A percentile compares a stretch with the other conserved stretches of the same genome.
phyloP scores from a whole-genome alignment of 495 filamentous ascomycete genomes.

The Peziza echinospora region DNA sequence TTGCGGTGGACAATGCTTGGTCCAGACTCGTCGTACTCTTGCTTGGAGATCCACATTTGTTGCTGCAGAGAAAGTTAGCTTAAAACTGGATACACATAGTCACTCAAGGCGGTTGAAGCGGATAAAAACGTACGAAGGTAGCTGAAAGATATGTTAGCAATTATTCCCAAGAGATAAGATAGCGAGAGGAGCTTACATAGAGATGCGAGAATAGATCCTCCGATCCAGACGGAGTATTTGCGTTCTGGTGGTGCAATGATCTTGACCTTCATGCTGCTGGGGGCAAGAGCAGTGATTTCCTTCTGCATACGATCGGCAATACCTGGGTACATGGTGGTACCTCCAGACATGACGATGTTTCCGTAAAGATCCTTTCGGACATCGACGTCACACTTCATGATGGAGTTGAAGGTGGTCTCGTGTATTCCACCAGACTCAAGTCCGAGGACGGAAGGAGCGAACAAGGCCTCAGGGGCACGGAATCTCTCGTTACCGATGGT shows the following conservation, averaged over 20 bases:
- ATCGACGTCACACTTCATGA: conserved; percentile 92
- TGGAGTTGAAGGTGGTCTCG: conserved; percentile 90
- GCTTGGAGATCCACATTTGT: conserved; percentile 99
- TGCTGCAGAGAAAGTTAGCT: conserved; percentile 99
- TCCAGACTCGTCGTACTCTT: conserved; percentile 99
- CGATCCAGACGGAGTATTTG: conserved; percentile 99
- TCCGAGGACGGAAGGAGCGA: conserved; percentile 90
- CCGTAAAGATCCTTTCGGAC: conserved; percentile 81
- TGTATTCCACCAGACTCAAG: conserved; percentile 94
- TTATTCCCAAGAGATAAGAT: too few species aligned
- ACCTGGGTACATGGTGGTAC: conserved; percentile 94
- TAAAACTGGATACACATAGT: too few species aligned
- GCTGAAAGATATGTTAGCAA: neutral
- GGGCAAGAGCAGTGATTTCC: conserved; percentile 98
- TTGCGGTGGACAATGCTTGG: conserved; percentile 99
- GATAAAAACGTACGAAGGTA: too few species aligned
- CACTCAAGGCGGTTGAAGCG: too few species aligned
- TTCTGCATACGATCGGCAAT: conserved; percentile 99
- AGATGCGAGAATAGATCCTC: conserved; percentile 97
- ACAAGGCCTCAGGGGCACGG: conserved; percentile 89
- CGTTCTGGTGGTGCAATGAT: conserved; percentile 94
- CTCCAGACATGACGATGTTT: conserved; percentile 92
- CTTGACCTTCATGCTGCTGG: conserved; percentile 96
- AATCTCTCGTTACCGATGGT: conserved; percentile 93
- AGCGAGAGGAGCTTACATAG: conserved; percentile 23